Percentiles rank a stretch among this genome's conserved stretches.
Evolutionary conservation across 2,329 filamentous ascomycete genomes (phyloP).

Genomic region (Epichloe bromicola): DNA sequence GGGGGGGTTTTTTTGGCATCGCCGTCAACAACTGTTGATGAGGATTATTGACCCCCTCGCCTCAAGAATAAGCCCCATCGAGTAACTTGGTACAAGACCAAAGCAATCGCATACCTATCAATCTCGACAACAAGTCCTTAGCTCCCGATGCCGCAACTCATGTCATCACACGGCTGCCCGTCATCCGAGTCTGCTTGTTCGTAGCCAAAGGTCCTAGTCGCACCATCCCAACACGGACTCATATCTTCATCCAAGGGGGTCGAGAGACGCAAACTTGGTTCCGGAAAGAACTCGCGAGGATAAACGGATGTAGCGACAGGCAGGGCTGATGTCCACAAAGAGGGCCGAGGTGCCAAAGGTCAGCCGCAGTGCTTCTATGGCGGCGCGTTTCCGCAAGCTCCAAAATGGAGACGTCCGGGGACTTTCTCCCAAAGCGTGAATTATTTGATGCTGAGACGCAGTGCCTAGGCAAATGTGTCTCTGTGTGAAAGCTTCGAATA

Average conservation of each 20-base stretch:
- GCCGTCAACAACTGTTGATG: conserved; percentile 5
- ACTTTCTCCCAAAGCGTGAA: conserved; percentile 98
- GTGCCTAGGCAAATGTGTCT: conserved; percentile 26
- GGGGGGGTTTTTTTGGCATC: conserved; percentile 7
- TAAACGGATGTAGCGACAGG: conserved; percentile 31
- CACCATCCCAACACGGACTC: conserved; percentile 48
- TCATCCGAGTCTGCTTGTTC: conserved; percentile 21
- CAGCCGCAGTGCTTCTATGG: conserved; percentile 98
- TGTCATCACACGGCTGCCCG: conserved; percentile 36
- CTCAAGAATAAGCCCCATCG: conserved; percentile 99
- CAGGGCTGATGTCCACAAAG: conserved; percentile 25
- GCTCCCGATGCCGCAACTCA: conserved; percentile 31
- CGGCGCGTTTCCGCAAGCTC: conserved; percentile 89
- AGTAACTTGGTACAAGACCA: conserved; percentile 59
- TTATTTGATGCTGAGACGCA: conserved; percentile 22
- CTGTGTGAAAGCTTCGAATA: conserved; percentile 98
- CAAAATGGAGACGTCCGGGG: conserved; percentile 68
- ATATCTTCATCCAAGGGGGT: conserved; percentile 71
- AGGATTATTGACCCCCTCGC: conserved; percentile 57
- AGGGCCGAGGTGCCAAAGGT: conserved; percentile 51
- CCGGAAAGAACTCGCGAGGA: conserved; percentile 4
- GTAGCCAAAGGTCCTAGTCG: conserved; percentile 5
- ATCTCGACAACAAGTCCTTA: conserved; percentile 74
- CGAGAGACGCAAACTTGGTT: conserved; percentile 25
- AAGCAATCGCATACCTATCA: conserved; percentile 98